Evolutionary conservation across 2,329 filamentous ascomycete species (phyloP), one percentile per base, ranked within the genome.

Genomic region (Talaromyces funiculosus): DNA sequence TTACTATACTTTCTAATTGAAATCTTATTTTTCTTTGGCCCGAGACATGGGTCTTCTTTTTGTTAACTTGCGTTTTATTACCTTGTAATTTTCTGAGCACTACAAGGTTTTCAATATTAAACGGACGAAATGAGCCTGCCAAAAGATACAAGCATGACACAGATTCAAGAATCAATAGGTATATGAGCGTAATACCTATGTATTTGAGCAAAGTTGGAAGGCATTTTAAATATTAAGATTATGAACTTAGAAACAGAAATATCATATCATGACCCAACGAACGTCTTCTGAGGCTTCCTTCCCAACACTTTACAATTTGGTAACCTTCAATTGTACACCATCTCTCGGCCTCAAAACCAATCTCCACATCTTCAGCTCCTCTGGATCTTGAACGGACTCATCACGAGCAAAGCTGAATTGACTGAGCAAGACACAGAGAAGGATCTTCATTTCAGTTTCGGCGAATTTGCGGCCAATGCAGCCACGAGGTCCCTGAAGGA

Each of bases 351-450:
- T 68, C 65, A 80, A 64, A 16, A 80, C 78, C 47, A 80, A 64
- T 37, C 77, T 71, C 78, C 78, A 80, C 78, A 80, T 80, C 71
- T 80, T 80, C 71, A 76, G 73, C 14, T 72, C 69, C 67, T 80
- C 78, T 8, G 78, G 78, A 64, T 80, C 73, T 3, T 70, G 67
- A 6, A 73, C 69, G 29, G 63, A 65, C 33, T 66, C 62, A 61
- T 80, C 75, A 16, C 71, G 71, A 63, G 69, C 70, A 63, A 75
- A 75, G 2, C 56, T 62, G 64, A 69, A 75, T 66, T 68, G 66
- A 60, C 70, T 73, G 53, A 75, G 64, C 61, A 73, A 61, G 35
- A 69, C 71, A 58, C 71, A 73, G 8, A 72, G 60, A 16, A 73
- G 60, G 51, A 72, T 66, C 63, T 73, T 73, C 69, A 73, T 73